Conservation (phyloP, 805 yeast genomes). For the Candida germanica region DNA sequence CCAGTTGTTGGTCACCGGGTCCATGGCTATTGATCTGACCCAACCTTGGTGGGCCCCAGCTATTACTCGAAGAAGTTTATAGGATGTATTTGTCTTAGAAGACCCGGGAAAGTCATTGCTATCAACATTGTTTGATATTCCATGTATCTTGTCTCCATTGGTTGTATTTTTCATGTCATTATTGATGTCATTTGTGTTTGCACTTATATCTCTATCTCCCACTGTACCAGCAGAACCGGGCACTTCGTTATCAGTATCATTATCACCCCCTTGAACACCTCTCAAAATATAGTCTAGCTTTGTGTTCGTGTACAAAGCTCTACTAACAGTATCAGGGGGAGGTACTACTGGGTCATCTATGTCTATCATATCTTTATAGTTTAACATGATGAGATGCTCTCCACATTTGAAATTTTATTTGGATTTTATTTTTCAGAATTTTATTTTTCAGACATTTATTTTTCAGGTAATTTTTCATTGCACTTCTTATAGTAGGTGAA, state of each 20-base stretch:
- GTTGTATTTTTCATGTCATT: background rate
- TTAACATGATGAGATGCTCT: slow-evolving; percentile 3
- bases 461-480: no score
- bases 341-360: slow-evolving; percentile 17
- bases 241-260: background rate
- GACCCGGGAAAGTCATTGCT: background rate
- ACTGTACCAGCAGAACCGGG: background rate
- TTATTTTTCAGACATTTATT: no score
- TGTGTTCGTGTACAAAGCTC: slow-evolving; percentile 27
- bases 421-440: no score
- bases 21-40: slow-evolving; percentile 79
- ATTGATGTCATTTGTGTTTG: background rate
- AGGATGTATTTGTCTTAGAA: background rate
- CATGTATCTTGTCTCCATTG: no score
- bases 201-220: background rate
- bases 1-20: slow-evolving; percentile 80
- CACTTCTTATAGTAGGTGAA: background rate
- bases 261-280: background rate
- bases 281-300: slow-evolving; percentile 23
- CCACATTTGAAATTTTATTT: no score
- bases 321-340: slow-evolving; percentile 29
- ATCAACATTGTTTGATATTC: no score
- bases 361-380: slow-evolving; percentile 10
- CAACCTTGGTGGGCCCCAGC: slow-evolving; percentile 89
- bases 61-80: slow-evolving; percentile 51